These are phyloP conservation scores for Arthrobotrys sinensis DNA, from an alignment of 2,329 filamentous ascomycete genomes.

Conservation along the genomic window DNA sequence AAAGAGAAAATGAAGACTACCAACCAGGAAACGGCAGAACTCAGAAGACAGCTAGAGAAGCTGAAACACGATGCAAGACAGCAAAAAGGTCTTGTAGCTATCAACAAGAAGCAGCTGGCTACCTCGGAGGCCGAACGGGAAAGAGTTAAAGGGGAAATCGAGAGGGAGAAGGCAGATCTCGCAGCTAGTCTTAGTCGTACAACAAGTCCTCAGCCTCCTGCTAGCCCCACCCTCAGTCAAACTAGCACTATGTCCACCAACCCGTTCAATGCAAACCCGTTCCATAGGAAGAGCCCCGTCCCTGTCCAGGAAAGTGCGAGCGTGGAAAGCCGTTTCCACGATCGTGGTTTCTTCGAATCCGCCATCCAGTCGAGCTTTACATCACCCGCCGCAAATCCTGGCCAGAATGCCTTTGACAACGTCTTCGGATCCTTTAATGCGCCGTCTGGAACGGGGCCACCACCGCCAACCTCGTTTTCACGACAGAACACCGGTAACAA, in stretches of 20 bases:
- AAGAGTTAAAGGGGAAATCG: slow-evolving; percentile 85
- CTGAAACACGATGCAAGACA: slow-evolving; percentile 91
- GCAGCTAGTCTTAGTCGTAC: slow-evolving; percentile 69
- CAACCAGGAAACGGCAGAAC: slow-evolving; percentile 84
- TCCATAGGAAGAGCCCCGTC: slow-evolving; percentile 79
- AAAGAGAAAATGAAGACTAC: slow-evolving; percentile 89
- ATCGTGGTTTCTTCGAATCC: slow-evolving; percentile 62
- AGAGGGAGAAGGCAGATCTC: slow-evolving; percentile 74
- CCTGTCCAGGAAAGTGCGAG: slow-evolving; percentile 67
- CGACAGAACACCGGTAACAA: slow-evolving; percentile 73
- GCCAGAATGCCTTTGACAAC: slow-evolving; percentile 84
- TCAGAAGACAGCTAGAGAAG: slow-evolving; percentile 94
- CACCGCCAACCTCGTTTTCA: slow-evolving; percentile 76
- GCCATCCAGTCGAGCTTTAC: slow-evolving; percentile 61
- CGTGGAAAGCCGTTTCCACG: slow-evolving; percentile 66
- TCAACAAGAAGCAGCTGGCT: slow-evolving; percentile 97
- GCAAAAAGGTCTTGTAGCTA: slow-evolving; percentile 95
- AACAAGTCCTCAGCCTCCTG: slow-evolving; percentile 78
- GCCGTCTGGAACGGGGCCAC: slow-evolving; percentile 67
- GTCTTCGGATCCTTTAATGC: slow-evolving; percentile 82
- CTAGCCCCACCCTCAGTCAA: slow-evolving; percentile 64
- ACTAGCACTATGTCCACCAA: slow-evolving; percentile 68
- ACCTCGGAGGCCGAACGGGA: slow-evolving; percentile 92
- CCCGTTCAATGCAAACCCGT: slow-evolving; percentile 80
- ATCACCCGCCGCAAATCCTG: slow-evolving; percentile 65